Evolutionary conservation across 192 early-diverging fungal genomes (phyloP), one percentile per base, ranked within the genome.

Genomic region (Coemansia umbellata): DNA sequence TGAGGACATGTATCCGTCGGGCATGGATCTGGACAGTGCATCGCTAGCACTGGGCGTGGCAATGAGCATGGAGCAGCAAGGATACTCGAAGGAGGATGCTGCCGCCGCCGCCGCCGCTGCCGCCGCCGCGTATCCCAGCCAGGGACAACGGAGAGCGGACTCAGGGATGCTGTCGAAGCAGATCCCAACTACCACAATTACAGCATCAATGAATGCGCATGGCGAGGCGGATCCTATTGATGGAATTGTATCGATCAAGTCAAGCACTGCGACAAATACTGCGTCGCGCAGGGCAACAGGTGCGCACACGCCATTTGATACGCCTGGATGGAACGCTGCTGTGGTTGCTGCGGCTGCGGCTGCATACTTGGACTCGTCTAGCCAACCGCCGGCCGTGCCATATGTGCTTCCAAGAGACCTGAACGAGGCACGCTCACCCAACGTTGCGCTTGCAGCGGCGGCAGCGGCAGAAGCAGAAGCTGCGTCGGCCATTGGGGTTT

Each of bases 41-140:
- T 76, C 74, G 36, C 63, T 76, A 31, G 74, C 74, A 3, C 55
- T 76, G 33, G 74, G 74, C 18, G 67, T 76, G 26, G 74, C 74
- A 0, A 61, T 76, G 19, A 76, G 74, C 58, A 76, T 76, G 74
- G 74, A 76, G 63, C 66, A 76, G 58, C 74, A 70, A 33, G 71
- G 71, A 0, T 74, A 74, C 36, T 74, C 71, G 2, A 76, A 76
- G 35, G 73, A 69, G n/a, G 73, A 76, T 24, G 66, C 63, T 1
- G 66, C 57, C 0, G 73, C 62, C 0, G 66, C 58, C 0, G 73
- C 73, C 0, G 73, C 63, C 0, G 66, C 55, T 18, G 73, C 66
- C 5, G 65, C 59, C 9, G 73, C 66, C 4, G 66, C 66, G 11
- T 70, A 70, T 31, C 67, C 67, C 5, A 17, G 32, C 1, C n/a